Evolutionary conservation across 192 early-diverging fungal species (phyloP), one percentile per base, ranked within the genome.

Genomic region (Pecoramyces ruminantium): DNA sequence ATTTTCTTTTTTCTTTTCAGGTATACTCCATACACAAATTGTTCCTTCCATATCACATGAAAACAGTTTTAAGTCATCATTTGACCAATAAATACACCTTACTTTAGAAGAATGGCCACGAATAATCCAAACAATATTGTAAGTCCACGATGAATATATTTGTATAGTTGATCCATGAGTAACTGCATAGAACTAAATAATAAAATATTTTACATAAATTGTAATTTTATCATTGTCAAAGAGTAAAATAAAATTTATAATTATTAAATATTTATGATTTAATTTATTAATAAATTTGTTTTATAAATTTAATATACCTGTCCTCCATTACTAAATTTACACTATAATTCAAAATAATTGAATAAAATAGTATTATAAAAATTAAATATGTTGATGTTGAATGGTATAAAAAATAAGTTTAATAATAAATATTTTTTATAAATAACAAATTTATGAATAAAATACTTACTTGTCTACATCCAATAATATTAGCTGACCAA

Each of bases 91-190:
- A 15, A 91, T 81, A 9, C 85, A 84, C 29, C 83, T 80, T 25
- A 91, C 84, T 79, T 89, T 88, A 28, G 87, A 87, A 78, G 87
- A 88, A 79, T 91, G 90, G 2, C 87, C 90, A 79, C 89, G 90
- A 29, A 91, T 82, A 78, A 83, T 88, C 51, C 81, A 82, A 29
- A 84, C 38, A 42, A 85, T 81, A 30, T 88, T 88, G 80, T 89
- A 88, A 0, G 86, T 86, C 90, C 90, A 91, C 6, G 87, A 89
- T 40, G 83, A 83, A 81, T 88, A 85, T 30, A 91, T 81, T 38
- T 82, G 28, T 5, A 90, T 84, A 12, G 86, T 88, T 77, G 86
- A 84, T 78, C 87, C 88, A 80, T 87, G 86, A 0, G 88, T 87
- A 5, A 84, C 79, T n/a, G 90, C 90, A 80, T 90, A 90, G 82